Evolutionary conservation across 2,329 filamentous ascomycete species (phyloP), one percentile per base, ranked within the genome.

Genomic region (Colletotrichum cereale): DNA sequence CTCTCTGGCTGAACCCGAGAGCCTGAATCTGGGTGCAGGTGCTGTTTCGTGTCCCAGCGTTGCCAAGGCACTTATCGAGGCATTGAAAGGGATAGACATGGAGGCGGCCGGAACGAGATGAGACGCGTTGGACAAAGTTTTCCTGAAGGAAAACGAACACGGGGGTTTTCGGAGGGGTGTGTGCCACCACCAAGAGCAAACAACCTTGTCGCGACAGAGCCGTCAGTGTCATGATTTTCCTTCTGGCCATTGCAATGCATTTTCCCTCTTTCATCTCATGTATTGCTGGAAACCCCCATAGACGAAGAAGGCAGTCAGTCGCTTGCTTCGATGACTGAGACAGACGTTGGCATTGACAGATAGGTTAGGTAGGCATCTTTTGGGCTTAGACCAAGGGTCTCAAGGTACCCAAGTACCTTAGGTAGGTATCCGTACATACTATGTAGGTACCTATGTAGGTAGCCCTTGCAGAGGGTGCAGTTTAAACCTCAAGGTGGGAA

Each of bases 61-160:
- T 34, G 61, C 61, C 48, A 55, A 55, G 48, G 48, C 36, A 34
- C 24, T 50, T 52, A 2, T 18, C 58, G 16, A 64, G 29, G 38
- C 40, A 64, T 64, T 26, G 21, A 42, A 66, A 56, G 31, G 55
- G 57, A 34, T 40, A 16, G 36, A 44, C 26, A 29, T 55, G 31
- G 24, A 34, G 42, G 21, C 53, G 16, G 8, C 18, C 50, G 48
- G 58, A 47, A 53, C 55, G 48, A 53, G 65, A 55, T 24, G 57
- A 55, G 48, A 62, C 48, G 58, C 48, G 58, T 56, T 24, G 34
- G 44, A 5, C 21, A n/a, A 11, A 31, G 36, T 34, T 7, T 48
- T n/a, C 42, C 24, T 42, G 56, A 16, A 21, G 56, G 12, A 40
- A 1, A 40, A 14, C 56, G 48, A 34, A 47, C 38, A 12, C 16